Conservation (phyloP, 1,284 basidiomycete genomes). For the Vanrija humicola region DNA sequence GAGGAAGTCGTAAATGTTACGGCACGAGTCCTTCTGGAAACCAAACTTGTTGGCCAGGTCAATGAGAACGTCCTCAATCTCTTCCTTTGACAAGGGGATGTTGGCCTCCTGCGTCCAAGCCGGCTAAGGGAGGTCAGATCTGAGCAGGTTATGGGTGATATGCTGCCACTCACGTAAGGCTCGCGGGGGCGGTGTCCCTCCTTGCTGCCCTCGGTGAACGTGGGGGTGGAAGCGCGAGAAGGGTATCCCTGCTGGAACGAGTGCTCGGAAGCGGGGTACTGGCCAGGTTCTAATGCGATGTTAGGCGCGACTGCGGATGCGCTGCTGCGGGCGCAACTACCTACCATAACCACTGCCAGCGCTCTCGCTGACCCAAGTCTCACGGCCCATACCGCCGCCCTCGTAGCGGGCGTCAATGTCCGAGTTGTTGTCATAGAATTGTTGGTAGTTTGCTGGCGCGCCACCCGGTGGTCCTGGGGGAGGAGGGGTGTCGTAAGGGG, state of each 20-base stretch:
- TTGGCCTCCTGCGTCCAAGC: conserved; percentile 89
- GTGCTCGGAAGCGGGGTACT: conserved; percentile 31
- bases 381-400: conserved; percentile 46
- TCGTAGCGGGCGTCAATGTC: conserved; percentile 59
- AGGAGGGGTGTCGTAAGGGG: conserved; percentile 4
- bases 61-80: conserved; percentile 98
- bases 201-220: conserved; percentile 47
- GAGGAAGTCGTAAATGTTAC: conserved; percentile 84
- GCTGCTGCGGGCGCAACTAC: conserved; percentile 26
- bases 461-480: conserved; percentile 14
- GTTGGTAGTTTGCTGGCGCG: conserved; percentile 38
- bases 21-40: conserved; percentile 78
- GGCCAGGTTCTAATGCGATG: conserved; percentile 12
- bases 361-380: conserved; percentile 48
- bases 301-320: not conserved
- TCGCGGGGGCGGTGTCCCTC: conserved; percentile 61
- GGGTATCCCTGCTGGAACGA: conserved; percentile 40
- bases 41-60: conserved; percentile 99
- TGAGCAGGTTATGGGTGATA: conserved; percentile 52
- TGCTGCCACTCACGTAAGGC: conserved; percentile 54
- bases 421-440: conserved; percentile 71
- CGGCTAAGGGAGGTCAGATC: conserved; percentile 57
- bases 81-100: conserved; percentile 95
- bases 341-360: conserved; percentile 40
- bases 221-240: conserved; percentile 48